A percentile compares a stretch with the other conserved stretches of the same genome.
These are phyloP conservation scores for Colletotrichum paranaense DNA, from an alignment of 2,329 filamentous ascomycete species.

Conservation along the genomic window DNA sequence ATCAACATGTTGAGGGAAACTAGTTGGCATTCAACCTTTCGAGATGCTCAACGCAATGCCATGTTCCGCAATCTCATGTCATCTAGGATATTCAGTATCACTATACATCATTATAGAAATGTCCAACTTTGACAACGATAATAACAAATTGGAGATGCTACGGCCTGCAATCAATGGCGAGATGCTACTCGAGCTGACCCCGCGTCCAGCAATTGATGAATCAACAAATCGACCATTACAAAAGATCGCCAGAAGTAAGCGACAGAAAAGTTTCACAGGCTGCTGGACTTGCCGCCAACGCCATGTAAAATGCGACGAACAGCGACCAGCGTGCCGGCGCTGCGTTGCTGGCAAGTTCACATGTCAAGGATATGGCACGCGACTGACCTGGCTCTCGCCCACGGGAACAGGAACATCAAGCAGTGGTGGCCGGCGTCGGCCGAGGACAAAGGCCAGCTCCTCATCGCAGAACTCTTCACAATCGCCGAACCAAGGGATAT, in stretches of 20 bases:
- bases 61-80: neutral
- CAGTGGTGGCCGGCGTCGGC: neutral
- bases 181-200: no score
- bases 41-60: neutral
- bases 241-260: neutral
- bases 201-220: neutral
- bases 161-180: slow-evolving; percentile 38
- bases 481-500: no score
- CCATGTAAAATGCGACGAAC: slow-evolving; percentile 49
- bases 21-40: neutral
- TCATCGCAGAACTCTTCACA: neutral
- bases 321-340: slow-evolving; percentile 41
- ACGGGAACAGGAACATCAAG: neutral
- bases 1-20: neutral
- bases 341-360: slow-evolving; percentile 2
- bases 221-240: neutral
- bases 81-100: neutral
- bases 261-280: slow-evolving; percentile 43
- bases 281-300: slow-evolving; percentile 51
- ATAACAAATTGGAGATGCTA: neutral
- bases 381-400: slow-evolving; percentile 10
- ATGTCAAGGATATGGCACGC: slow-evolving; percentile 16
- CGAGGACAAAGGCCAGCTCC: neutral
- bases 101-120: neutral
- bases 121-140: neutral